A percentile compares a stretch with the other conserved stretches of the same genome.
phyloP scores from a whole-genome alignment of 768 basidiomycete species.

The Macrolepiota dolichaula region DNA sequence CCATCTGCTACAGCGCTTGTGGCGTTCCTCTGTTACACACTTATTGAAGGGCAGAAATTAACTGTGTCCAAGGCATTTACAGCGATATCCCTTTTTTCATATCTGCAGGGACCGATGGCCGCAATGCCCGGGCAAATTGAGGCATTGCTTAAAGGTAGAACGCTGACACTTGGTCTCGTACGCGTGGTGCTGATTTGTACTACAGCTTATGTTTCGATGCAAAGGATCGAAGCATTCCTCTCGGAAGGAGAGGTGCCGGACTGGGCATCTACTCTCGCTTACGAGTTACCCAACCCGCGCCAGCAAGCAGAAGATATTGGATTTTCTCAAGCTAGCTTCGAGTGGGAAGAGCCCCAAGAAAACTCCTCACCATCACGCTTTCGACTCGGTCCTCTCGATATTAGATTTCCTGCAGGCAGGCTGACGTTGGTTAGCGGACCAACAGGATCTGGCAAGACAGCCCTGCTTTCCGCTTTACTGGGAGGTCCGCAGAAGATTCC shows the following conservation, averaged over 20 bases:
- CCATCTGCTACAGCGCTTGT: conserved; percentile 64
- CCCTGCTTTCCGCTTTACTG: conserved; percentile 58
- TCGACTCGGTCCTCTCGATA: conserved; percentile 51
- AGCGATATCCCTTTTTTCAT: conserved; percentile 70
- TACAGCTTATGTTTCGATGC: conserved; percentile 73
- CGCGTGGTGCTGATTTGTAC: conserved; percentile 11
- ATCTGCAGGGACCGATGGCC: conserved; percentile 67
- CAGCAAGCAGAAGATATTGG: conserved; percentile 35
- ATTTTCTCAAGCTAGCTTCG: conserved; percentile 51
- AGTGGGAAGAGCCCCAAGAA: conserved; percentile 45
- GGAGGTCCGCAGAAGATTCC: conserved; percentile 44
- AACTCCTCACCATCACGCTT: conserved; percentile 37
- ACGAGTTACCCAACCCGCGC: conserved; percentile 1
- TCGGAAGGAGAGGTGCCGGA: conserved; percentile 72
- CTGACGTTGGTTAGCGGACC: conserved; percentile 61
- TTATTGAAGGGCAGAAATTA: conserved; percentile 58
- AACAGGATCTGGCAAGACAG: conserved; percentile 70
- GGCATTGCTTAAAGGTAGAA: conserved; percentile 56
- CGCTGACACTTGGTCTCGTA: not conserved
- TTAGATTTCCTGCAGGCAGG: conserved; percentile 55
- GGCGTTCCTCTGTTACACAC: conserved; percentile 65
- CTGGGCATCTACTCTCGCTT: conserved; percentile 65
- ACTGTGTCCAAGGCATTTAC: conserved; percentile 84
- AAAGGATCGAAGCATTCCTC: conserved; percentile 73
- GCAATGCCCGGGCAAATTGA: conserved; percentile 61